Evolutionary conservation across 805 yeast species (phyloP).

Genomic region (Yarrowia deformans): DNA sequence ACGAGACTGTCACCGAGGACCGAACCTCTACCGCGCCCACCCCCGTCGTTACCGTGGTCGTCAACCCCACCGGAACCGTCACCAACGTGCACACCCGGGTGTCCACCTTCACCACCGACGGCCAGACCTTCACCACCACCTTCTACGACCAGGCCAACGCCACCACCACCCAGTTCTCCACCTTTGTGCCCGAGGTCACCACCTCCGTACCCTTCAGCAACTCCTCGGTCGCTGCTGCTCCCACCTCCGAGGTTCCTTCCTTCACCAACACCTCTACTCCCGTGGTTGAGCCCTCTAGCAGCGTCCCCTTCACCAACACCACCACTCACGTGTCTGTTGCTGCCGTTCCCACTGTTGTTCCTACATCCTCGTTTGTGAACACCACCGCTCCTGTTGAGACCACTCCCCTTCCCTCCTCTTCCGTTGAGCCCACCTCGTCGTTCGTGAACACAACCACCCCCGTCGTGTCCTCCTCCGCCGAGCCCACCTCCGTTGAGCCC

Average conservation of each 20-base stretch:
- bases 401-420: neutral
- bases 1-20: constrained; percentile 30
- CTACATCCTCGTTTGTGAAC: constrained; percentile 2
- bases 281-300: neutral
- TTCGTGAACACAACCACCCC: constrained; percentile 4
- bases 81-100: constrained; percentile 38
- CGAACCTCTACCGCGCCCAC: constrained; percentile 36
- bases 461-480: neutral
- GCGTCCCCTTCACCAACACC: constrained; percentile 1
- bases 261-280: neutral
- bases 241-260: neutral
- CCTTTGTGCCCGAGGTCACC: neutral
- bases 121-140: constrained; percentile 37
- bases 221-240: neutral
- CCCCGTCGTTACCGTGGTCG: constrained; percentile 39
- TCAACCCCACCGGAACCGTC: constrained; percentile 41
- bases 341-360: neutral
- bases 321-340: neutral
- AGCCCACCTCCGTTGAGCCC: neutral
- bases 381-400: neutral
- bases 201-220: constrained; percentile 21
- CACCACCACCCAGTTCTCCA: constrained; percentile 29
- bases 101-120: constrained; percentile 41
- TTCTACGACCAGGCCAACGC: constrained; percentile 21
- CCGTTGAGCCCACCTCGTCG: constrained; percentile 3